phyloP scores from a whole-genome alignment of 2,329 filamentous ascomycete genomes.

The Phialophora chinensis region DNA sequence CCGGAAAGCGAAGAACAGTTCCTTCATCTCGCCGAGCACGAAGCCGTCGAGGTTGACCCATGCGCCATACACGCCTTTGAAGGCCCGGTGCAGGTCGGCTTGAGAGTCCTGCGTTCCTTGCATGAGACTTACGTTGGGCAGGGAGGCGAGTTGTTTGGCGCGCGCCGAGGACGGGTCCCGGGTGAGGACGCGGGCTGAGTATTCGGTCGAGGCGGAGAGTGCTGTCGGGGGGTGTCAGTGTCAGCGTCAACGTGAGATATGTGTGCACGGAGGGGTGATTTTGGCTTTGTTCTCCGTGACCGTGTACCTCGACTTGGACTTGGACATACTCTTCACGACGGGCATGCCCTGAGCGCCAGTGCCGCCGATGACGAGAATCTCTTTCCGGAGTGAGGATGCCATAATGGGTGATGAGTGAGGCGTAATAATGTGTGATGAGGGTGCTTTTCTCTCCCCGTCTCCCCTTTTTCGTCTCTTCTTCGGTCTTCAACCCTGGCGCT shows the following conservation, averaged over 20 bases:
- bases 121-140: constrained; percentile 54
- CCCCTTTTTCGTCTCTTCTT: too few species aligned
- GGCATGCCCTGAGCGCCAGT: constrained; percentile 60
- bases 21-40: constrained; percentile 58
- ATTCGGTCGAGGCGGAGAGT: constrained; percentile 11
- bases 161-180: constrained; percentile 51
- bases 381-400: constrained; percentile 8
- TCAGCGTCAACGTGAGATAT: neutral
- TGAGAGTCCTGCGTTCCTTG: constrained; percentile 57
- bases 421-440: too few species aligned
- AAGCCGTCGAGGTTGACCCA: constrained; percentile 62
- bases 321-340: constrained; percentile 47
- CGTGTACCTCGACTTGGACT: neutral
- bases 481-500: too few species aligned
- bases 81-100: constrained; percentile 50
- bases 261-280: neutral
- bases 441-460: too few species aligned
- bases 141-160: constrained; percentile 51
- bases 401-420: neutral
- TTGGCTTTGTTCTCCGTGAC: neutral
- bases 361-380: constrained; percentile 52
- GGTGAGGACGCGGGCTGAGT: constrained; percentile 53
- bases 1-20: constrained; percentile 54
- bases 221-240: neutral
- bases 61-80: constrained; percentile 53